Percentiles rank a stretch among this genome's conserved stretches.
Evolutionary conservation across 345 rosid genomes (phyloP).

Genomic region (Rubroshorea leprosula): DNA sequence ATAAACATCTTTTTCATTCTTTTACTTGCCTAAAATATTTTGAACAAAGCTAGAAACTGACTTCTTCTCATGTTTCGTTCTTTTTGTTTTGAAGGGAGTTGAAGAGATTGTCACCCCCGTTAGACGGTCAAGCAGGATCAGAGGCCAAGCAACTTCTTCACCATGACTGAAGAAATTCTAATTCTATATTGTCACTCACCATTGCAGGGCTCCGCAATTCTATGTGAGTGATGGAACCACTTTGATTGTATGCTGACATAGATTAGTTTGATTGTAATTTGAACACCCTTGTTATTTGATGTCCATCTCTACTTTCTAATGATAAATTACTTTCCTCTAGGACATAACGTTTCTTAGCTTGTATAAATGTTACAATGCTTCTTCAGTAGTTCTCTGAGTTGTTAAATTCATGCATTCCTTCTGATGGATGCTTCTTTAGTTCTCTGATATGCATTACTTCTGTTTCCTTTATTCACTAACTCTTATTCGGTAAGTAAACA

Average conservation of each 20-base stretch:
- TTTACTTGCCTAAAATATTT: not conserved
- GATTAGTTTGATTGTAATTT: conserved; percentile 10
- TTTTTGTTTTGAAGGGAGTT: conserved; percentile 39
- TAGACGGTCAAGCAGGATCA: conserved; percentile 78
- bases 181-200: conserved; percentile 10
- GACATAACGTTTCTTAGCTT: too few species aligned
- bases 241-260: conserved; percentile 19
- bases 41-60: too few species aligned
- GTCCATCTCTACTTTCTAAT: too few species aligned
- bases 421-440: too few species aligned
- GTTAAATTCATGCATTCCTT: too few species aligned
- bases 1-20: not conserved
- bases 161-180: conserved; percentile 22
- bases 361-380: not conserved
- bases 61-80: conserved; percentile 6
- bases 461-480: too few species aligned
- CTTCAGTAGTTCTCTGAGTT: too few species aligned
- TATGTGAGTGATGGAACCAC: not conserved
- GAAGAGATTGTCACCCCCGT: conserved; percentile 69
- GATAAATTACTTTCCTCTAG: not conserved
- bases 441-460: too few species aligned
- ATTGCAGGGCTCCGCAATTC: conserved; percentile 30
- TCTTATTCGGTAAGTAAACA: too few species aligned
- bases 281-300: not conserved
- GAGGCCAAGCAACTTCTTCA: conserved; percentile 44